Conservation (phyloP, 257 asterid genomes). For the Linderniella brevidens region DNA sequence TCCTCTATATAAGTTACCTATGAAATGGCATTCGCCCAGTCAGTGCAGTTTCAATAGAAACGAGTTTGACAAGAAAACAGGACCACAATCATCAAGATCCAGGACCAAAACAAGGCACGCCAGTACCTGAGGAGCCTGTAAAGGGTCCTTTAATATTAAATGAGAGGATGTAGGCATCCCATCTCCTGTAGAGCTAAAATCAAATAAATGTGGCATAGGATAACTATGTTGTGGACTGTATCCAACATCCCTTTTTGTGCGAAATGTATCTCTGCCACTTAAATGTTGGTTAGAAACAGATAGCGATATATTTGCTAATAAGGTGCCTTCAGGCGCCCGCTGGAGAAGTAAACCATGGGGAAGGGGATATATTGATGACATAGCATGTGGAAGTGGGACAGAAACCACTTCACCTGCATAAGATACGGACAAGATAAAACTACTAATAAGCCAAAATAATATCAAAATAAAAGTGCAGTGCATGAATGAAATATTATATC, state of each 20-base stretch:
- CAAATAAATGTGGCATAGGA: constrained; percentile 29
- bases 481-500: too few relatives aligned
- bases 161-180: constrained; percentile 56
- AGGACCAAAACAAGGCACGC: constrained; percentile 8
- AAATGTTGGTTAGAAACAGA: constrained; percentile 36
- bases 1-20: constrained; percentile 69
- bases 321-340: constrained; percentile 56
- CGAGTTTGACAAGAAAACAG: background rate
- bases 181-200: constrained; percentile 28
- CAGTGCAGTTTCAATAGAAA: too few relatives aligned
- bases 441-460: too few relatives aligned
- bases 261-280: constrained; percentile 36
- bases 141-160: constrained; percentile 62
- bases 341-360: constrained; percentile 88
- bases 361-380: constrained; percentile 84
- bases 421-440: constrained; percentile 18
- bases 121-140: constrained; percentile 81
- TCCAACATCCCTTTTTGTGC: constrained; percentile 48
- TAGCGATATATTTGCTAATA: constrained; percentile 25
- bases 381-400: constrained; percentile 56
- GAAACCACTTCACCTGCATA: constrained; percentile 72
- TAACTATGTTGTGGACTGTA: constrained; percentile 34
- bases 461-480: constrained; percentile 4
- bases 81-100: background rate
- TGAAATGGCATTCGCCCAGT: constrained; percentile 6